Percentiles rank a stretch among this genome's conserved stretches.
Conservation (phyloP, 1,284 basidiomycete genomes). For the Rhodotorula sp. region DNA sequence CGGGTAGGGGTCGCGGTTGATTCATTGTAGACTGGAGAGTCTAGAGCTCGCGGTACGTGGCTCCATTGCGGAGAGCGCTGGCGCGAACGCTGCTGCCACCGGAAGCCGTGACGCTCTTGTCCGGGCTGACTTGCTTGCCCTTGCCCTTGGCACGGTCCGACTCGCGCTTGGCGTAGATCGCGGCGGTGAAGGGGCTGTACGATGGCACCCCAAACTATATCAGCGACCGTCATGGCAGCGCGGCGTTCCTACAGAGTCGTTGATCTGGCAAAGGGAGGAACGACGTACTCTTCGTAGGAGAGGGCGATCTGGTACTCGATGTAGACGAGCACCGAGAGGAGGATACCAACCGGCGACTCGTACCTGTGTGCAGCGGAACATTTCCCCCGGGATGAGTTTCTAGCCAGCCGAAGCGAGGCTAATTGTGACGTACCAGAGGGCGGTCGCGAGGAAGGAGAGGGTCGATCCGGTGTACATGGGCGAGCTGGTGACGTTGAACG, state of each 20-base stretch:
- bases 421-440: slow-evolving; percentile 65
- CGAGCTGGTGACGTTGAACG: slow-evolving; percentile 88
- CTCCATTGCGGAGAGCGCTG: slow-evolving; percentile 1
- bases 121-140: not conserved
- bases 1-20: too few relatives aligned
- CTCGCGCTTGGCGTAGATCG: slow-evolving; percentile 40
- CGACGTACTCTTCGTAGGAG: slow-evolving; percentile 72
- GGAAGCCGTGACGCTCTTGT: not conserved
- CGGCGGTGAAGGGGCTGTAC: slow-evolving; percentile 40
- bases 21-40: too few relatives aligned
- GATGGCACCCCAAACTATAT: too few relatives aligned
- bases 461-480: slow-evolving; percentile 97
- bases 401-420: not conserved
- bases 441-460: slow-evolving; percentile 76
- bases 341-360: slow-evolving; percentile 73
- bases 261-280: too few relatives aligned
- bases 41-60: slow-evolving; percentile 6
- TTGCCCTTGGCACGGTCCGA: slow-evolving; percentile 16
- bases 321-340: slow-evolving; percentile 75
- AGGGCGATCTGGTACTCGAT: slow-evolving; percentile 79
- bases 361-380: slow-evolving; percentile 57
- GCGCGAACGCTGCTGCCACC: not conserved
- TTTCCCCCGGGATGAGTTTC: not conserved
- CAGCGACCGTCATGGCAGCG: not conserved
- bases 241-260: not conserved